phyloP scores from a whole-genome alignment of 768 basidiomycete species.

The Auricularia cornea region DNA sequence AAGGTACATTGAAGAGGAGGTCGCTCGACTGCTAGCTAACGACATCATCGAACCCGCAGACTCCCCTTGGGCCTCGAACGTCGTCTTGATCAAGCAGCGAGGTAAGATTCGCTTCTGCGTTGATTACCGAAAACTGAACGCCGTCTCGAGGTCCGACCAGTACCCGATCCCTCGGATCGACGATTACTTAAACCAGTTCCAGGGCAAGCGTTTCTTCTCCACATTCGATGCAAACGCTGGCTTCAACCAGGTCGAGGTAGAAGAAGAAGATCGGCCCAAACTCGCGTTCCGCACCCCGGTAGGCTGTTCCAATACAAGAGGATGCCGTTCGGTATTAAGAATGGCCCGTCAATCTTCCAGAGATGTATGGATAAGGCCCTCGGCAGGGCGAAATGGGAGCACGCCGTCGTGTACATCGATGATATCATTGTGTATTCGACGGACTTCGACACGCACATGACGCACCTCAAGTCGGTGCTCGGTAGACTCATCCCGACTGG shows the following conservation, averaged over 20 bases:
- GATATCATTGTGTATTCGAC: too few species aligned
- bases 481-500: too few species aligned
- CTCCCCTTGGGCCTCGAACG: too few species aligned
- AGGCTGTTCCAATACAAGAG: slow-evolving; percentile 33
- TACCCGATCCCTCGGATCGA: slow-evolving; percentile 20
- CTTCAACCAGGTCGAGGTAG: slow-evolving; percentile 33
- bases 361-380: too few species aligned
- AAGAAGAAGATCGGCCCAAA: slow-evolving; percentile 20
- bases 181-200: slow-evolving; percentile 22
- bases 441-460: too few species aligned
- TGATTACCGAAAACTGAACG: slow-evolving; percentile 19
- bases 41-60: slow-evolving; percentile 22
- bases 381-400: too few species aligned
- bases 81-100: too few species aligned
- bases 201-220: slow-evolving; percentile 24
- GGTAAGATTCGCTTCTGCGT: too few species aligned
- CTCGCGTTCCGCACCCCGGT: slow-evolving; percentile 31
- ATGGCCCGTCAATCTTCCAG: slow-evolving; percentile 5
- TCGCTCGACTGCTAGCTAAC: too few species aligned
- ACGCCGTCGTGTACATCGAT: too few species aligned
- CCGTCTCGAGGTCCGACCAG: slow-evolving; percentile 17
- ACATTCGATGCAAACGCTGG: slow-evolving; percentile 30
- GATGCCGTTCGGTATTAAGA: slow-evolving; percentile 33
- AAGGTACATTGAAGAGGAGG: too few species aligned
- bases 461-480: too few species aligned